Evolutionary conservation across 495 filamentous ascomycete genomes (phyloP).

Genomic region (Barbatosphaeria neglecta): DNA sequence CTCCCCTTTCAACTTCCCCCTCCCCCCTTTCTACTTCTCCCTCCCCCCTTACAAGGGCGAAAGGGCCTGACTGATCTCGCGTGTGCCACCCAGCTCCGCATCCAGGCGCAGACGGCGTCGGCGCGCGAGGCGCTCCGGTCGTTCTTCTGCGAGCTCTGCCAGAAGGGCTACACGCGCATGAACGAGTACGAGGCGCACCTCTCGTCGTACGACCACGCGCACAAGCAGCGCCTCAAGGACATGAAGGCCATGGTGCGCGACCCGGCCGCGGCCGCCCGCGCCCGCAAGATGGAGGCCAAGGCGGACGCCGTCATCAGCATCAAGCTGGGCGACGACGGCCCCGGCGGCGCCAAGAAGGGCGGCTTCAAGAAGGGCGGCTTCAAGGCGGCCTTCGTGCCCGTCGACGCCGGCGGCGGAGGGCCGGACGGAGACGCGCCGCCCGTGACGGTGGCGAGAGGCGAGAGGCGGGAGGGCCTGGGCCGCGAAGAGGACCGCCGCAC

Average conservation of each 20-base stretch:
- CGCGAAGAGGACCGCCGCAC: no score
- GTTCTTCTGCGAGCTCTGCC: constrained; percentile 72
- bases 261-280: constrained; percentile 44
- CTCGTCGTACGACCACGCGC: constrained; percentile 57
- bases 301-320: constrained; percentile 52
- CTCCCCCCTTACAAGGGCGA: no score
- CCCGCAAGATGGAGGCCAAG: constrained; percentile 59
- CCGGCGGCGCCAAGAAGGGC: constrained; percentile 21
- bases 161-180: constrained; percentile 58
- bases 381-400: constrained; percentile 40
- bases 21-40: no score
- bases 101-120: constrained; percentile 60
- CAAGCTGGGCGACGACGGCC: constrained; percentile 33
- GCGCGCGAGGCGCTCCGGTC: constrained; percentile 79
- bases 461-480: constrained; percentile 7
- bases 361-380: constrained; percentile 38
- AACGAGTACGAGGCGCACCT: constrained; percentile 62
- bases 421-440: constrained; percentile 5
- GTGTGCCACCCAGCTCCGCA: constrained; percentile 40
- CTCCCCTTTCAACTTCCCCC: no score
- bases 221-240: constrained; percentile 54
- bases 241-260: constrained; percentile 55
- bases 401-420: constrained; percentile 14
- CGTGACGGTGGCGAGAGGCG: constrained; percentile 1
- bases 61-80: no score